Conservation (phyloP, 2,329 filamentous ascomycete species). For the Parasarocladium wereldwijsianum region DNA sequence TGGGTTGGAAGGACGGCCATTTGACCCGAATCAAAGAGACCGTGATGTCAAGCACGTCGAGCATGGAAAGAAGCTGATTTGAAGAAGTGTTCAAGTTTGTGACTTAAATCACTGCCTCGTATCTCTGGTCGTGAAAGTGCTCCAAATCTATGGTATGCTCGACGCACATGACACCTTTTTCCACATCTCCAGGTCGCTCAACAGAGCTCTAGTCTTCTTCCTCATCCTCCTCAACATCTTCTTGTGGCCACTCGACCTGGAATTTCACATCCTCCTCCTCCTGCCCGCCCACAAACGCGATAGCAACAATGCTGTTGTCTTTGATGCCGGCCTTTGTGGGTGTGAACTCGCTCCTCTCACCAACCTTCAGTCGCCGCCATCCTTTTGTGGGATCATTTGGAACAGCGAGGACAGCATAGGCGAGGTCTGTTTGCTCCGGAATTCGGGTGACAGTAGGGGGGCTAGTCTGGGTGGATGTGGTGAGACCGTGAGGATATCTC, state of each 20-base stretch:
- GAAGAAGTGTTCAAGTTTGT: no score
- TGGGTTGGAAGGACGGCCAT: no score
- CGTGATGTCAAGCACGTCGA: no score
- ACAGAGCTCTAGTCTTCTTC: constrained; percentile 8
- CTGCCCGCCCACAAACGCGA: constrained; percentile 26
- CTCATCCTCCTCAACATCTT: constrained; percentile 24
- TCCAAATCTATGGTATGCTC: neutral
- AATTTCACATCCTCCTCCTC: constrained; percentile 27
- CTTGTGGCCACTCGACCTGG: constrained; percentile 28
- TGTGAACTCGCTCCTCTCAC: constrained; percentile 20
- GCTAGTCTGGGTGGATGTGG: constrained; percentile 16
- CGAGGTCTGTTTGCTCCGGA: constrained; percentile 25
- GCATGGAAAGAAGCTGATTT: no score
- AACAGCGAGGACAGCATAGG: constrained; percentile 30
- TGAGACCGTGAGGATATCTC: constrained; percentile 39
- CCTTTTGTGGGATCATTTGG: constrained; percentile 29
- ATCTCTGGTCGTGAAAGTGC: no score
- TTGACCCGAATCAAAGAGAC: no score
- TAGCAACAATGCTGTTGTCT: constrained; percentile 34
- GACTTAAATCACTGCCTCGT: no score
- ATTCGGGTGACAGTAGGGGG: constrained; percentile 21
- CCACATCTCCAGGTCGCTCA: constrained; percentile 9
- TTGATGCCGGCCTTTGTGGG: constrained; percentile 27
- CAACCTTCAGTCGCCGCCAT: constrained; percentile 31
- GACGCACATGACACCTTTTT: neutral